Evolutionary conservation across 208 protist species (phyloP).

Genomic region (Leptomonas pyrrhocoris): DNA sequence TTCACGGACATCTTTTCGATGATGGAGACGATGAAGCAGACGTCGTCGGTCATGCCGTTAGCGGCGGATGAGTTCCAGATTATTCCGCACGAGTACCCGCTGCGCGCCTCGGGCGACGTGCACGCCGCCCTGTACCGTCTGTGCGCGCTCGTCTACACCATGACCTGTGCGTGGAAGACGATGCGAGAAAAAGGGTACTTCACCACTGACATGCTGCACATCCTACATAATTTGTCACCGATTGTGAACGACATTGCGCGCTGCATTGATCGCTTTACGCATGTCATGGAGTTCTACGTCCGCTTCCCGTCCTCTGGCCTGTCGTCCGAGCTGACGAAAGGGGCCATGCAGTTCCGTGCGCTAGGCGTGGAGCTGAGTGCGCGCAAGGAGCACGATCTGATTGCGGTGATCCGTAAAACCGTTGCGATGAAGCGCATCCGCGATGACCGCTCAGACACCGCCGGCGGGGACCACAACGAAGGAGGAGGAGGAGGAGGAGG

Average conservation of each 20-base stretch:
- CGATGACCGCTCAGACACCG: neutral
- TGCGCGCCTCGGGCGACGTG: conserved; percentile 59
- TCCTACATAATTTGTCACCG: conserved; percentile 68
- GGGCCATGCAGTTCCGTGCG: conserved; percentile 62
- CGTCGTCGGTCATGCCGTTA: conserved; percentile 60
- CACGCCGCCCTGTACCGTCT: conserved; percentile 72
- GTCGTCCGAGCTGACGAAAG: conserved; percentile 61
- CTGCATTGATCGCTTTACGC: conserved; percentile 60
- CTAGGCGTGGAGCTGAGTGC: conserved; percentile 56
- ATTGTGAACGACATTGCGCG: conserved; percentile 53
- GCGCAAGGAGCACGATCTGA: conserved; percentile 59
- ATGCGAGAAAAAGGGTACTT: conserved; percentile 85
- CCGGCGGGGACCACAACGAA: neutral
- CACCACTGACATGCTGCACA: conserved; percentile 59
- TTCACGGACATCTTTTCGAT: conserved; percentile 48
- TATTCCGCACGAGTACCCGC: conserved; percentile 59
- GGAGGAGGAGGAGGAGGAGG: neutral
- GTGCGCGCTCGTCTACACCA: conserved; percentile 70
- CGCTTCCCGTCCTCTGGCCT: conserved; percentile 47
- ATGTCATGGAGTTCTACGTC: conserved; percentile 61
- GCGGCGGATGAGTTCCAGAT: conserved; percentile 71
- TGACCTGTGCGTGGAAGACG: conserved; percentile 77
- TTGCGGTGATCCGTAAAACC: conserved; percentile 52
- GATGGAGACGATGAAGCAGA: conserved; percentile 53
- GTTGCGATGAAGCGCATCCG: conserved; percentile 44